Base-by-base conservation (phyloP, 352 stramenopile genomes). In the Globisporangium recalcitrans region DNA sequence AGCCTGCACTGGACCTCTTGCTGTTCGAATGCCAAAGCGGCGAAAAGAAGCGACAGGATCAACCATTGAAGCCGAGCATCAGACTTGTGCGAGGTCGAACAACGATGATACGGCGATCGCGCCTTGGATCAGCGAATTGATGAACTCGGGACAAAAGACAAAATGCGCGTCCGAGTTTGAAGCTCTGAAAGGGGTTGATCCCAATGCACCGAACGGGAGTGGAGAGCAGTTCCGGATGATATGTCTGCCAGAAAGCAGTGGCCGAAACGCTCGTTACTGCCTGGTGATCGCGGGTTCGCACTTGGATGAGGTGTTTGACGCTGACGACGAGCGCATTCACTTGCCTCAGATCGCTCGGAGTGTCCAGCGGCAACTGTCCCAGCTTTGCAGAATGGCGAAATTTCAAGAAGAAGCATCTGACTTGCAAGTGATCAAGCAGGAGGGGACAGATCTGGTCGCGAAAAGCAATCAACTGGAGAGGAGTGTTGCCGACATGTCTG, bases 291-390 rank as follows among this genome's bases (percentile, higher is more conserved):
- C 40, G 0, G 63, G 52, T 11, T 47, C 49, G 1, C 14, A 46
- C 8, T 56, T 66, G 11, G 58, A 52, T 11, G 32, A 24, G 16
- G n/a, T 58, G 9, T 66, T 69, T 51, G 42, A 47, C 24, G 26
- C 26, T 11, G 51, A 58, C n/a, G 63, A 63, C 19, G 59, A 66
- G 44, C 58, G 44, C 16, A 6, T 47, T 7, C n/a, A 46, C 19
- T 38, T 66, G 42, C 63, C 40, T 16, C 63, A 66, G 7, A 36
- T 69, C 22, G 48, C 63, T 4, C 26, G 40, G 11, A 13, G 21
- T 19, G 27, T 66, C 0, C 16, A 40, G 2, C 27, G 21, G 2
- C 58, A 62, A 7, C 38, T 69, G 13, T n/a, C 48, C 27, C 62
- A 64, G 24, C 31, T 68, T 4, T 19, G 10, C 14, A 53, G 26